Evolutionary conservation across 352 stramenopile species (phyloP).

Genomic region (Globisporangium lucens): DNA sequence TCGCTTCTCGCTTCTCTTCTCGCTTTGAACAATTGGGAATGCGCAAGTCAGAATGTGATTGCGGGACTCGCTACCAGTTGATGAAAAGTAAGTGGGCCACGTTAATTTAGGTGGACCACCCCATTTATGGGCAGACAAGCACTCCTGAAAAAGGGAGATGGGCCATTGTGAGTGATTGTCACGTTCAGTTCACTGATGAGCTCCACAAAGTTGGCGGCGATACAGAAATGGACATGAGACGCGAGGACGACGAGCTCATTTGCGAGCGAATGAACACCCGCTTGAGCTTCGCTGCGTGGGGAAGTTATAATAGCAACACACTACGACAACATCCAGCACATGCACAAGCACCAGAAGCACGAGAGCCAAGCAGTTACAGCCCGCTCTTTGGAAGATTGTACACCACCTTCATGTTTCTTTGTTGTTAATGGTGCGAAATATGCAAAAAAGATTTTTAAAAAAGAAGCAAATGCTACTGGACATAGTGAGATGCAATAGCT

Average conservation of each 20-base stretch:
- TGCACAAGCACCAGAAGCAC: background rate
- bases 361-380: background rate
- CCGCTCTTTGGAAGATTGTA: background rate
- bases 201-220: too few species aligned
- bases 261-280: background rate
- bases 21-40: conserved; percentile 2
- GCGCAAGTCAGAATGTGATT: background rate
- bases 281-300: background rate
- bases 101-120: background rate
- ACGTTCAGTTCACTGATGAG: background rate
- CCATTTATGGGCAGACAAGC: background rate
- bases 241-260: background rate
- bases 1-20: conserved; percentile 4
- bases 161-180: background rate
- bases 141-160: background rate
- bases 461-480: background rate
- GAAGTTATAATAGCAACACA: too few species aligned
- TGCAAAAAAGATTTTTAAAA: background rate
- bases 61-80: background rate
- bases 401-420: background rate
- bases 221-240: background rate
- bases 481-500: too few species aligned
- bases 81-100: background rate
- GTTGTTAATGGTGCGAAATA: background rate
- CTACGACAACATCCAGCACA: background rate